Conservation (phyloP, 768 basidiomycete species). For the Baorangia bicolor region DNA sequence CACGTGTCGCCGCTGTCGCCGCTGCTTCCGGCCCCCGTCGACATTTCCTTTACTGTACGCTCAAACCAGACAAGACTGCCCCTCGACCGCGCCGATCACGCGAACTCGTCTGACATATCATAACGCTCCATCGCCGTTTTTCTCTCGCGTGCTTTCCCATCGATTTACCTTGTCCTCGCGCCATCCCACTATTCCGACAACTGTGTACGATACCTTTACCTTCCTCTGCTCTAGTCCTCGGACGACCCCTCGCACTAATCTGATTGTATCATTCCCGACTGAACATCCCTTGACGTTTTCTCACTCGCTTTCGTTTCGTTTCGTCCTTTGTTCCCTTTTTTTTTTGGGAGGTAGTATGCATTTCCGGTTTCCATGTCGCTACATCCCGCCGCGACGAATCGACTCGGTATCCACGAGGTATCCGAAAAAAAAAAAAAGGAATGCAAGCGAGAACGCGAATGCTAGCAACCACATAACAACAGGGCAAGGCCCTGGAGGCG, state of each 20-base stretch:
- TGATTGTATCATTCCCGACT: not conserved
- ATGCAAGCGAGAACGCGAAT: not conserved
- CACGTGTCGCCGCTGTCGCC: conserved; percentile 63
- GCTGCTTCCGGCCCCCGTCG: conserved; percentile 73
- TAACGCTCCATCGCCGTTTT: not conserved
- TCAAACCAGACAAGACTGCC: conserved; percentile 56
- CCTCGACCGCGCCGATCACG: conserved; percentile 47
- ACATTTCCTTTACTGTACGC: conserved; percentile 80
- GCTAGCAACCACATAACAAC: conserved; percentile 3
- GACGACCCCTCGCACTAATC: no score
- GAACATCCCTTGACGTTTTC: not conserved
- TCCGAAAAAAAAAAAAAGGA: conserved; percentile 10
- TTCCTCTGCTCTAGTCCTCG: no score
- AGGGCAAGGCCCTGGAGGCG: no score
- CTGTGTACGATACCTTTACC: no score
- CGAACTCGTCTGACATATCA: conserved; percentile 23
- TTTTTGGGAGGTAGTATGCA: not conserved
- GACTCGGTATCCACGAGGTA: conserved; percentile 13
- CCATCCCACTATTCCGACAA: no score
- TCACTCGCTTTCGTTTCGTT: not conserved
- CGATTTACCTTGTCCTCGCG: no score
- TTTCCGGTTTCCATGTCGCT: not conserved
- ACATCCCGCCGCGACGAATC: not conserved
- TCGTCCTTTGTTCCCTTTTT: not conserved
- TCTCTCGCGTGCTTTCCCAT: no score